These are phyloP conservation scores for Paspalum notatum DNA, from an alignment of 176 grass and related monocot genomes.

Conservation along the genomic window DNA sequence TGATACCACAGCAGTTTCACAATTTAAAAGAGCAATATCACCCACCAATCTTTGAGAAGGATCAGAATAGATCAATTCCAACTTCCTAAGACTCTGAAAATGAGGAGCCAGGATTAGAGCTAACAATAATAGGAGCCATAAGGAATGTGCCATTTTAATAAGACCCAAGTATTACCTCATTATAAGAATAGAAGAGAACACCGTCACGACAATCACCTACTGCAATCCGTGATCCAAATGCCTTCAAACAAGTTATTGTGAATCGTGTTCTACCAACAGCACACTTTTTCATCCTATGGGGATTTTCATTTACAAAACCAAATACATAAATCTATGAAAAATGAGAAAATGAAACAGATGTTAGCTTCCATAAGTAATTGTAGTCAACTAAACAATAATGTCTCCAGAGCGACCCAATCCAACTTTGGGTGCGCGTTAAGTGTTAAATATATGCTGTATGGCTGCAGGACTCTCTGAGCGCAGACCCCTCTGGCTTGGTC, in stretches of 20 bases:
- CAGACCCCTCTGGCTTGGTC: too few species aligned
- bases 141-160: conserved; percentile 29
- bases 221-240: conserved; percentile 78
- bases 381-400: conserved; percentile 6
- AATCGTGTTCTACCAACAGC: conserved; percentile 71
- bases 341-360: conserved; percentile 25
- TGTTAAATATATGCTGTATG: too few species aligned
- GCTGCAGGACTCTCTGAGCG: too few species aligned
- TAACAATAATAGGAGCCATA: conserved; percentile 21
- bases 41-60: conserved; percentile 88
- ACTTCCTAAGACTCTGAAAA: conserved; percentile 69
- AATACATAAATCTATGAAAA: conserved; percentile 74
- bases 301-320: conserved; percentile 84
- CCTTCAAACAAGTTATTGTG: conserved; percentile 89
- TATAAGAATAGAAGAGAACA: conserved; percentile 94
- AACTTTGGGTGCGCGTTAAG: too few species aligned
- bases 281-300: conserved; percentile 71
- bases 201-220: conserved; percentile 99
- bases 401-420: too few species aligned
- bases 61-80: conserved; percentile 85
- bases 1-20: conserved; percentile 84
- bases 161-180: conserved; percentile 66
- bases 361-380: conserved; percentile 28
- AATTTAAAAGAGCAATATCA: conserved; percentile 86
- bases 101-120: conserved; percentile 24